Conservation (phyloP, 2,329 filamentous ascomycete genomes). For the Albophoma yamanashiensis region DNA sequence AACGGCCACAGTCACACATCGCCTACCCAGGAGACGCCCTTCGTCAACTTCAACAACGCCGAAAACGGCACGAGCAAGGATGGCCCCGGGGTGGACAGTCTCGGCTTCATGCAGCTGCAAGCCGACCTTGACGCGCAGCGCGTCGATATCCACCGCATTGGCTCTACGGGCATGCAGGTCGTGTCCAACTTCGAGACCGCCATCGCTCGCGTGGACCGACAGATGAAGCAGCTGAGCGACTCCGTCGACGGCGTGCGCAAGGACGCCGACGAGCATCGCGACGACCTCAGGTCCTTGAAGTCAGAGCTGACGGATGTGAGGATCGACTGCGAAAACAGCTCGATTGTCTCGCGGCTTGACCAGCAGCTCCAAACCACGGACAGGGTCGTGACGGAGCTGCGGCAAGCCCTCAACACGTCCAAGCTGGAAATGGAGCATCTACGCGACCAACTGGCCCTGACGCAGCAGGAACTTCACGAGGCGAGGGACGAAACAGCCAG, state of each 20-base stretch:
- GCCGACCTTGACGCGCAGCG: slow-evolving; percentile 21
- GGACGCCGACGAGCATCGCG: slow-evolving; percentile 9
- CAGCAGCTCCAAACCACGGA: slow-evolving; percentile 12
- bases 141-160: slow-evolving; percentile 24
- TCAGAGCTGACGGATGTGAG: slow-evolving; percentile 12
- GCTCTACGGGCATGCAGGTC: slow-evolving; percentile 24
- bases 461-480: slow-evolving; percentile 13
- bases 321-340: slow-evolving; percentile 4
- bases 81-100: neutral
- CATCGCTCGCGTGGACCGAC: slow-evolving; percentile 21
- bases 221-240: slow-evolving; percentile 20
- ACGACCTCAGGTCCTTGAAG: slow-evolving; percentile 17
- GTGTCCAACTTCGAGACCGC: slow-evolving; percentile 24
- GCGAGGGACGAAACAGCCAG: slow-evolving; percentile 11
- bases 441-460: slow-evolving; percentile 10
- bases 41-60: neutral
- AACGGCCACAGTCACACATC: neutral
- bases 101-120: slow-evolving; percentile 19
- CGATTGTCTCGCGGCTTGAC: slow-evolving; percentile 10
- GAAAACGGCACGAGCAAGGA: neutral
- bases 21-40: neutral
- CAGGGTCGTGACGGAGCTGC: slow-evolving; percentile 9
- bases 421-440: slow-evolving; percentile 8
- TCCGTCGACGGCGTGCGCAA: slow-evolving; percentile 14
- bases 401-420: slow-evolving; percentile 8